Evolutionary conservation across 2,329 filamentous ascomycete species (phyloP), one percentile per base, ranked within the genome.

Genomic region (Cephalotrichum gorgonifer): DNA sequence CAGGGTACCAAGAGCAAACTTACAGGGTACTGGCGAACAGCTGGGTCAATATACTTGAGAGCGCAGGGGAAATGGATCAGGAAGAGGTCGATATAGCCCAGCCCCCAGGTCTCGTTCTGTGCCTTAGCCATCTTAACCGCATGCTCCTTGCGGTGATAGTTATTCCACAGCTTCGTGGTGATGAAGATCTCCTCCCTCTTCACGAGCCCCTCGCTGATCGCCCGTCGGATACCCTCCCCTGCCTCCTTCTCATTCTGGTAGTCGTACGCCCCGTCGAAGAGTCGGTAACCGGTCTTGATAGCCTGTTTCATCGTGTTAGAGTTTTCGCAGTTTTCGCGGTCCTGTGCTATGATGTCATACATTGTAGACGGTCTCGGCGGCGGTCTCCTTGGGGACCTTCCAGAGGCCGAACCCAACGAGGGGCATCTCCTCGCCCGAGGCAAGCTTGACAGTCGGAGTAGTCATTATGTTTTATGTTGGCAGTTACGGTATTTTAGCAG

Each of bases 221-320:
- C 74, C 39, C 64, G 74, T 55, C 72, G 76, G 58, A 86, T 78
- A 20, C 78, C 84, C 54, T 73, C 66, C 12, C 81, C 85, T 1
- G 85, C 81, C 48, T 83, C 79, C 49, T 72, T 72, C 61, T 85
- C 83, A 51, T 83, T 87, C 49, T 72, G 70, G 58, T 85, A 85
- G 60, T 74, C 71, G 61, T 72, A 75, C 4, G 74, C 74, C 52
- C 70, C 66, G 56, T 76, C 74, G 51, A 77, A 73, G 52, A 73
- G 66, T 30, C 74, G 65, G 60, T 77, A 77, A 15, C 74, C 74
- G 15, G 68, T 60, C 60, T 75, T 75, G 62, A 77, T 76, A 50
- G 71, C 69, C n/a, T n/a, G n/a, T n/a, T n/a, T n/a, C n/a, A n/a
- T n/a, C n/a, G n/a, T n/a, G n/a, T n/a, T n/a, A n/a, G n/a, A n/a